Percentiles rank a stretch among this genome's conserved stretches.
Conservation (phyloP, 805 yeast genomes). For the Zygosaccharomyces lentus region DNA sequence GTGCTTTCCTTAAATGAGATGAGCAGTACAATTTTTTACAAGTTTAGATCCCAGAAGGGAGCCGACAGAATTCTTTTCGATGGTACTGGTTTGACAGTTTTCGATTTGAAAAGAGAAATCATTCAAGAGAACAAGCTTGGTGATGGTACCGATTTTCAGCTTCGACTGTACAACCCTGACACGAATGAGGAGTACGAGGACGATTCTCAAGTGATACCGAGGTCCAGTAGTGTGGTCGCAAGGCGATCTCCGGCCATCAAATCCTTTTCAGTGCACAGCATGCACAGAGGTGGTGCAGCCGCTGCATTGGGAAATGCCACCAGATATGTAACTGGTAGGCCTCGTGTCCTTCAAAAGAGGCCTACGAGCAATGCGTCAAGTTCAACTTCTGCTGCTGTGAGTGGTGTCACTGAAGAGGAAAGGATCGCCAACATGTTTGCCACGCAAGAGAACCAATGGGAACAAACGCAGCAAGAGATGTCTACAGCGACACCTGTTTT, state of each 20-base stretch:
- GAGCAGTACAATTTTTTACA: slow-evolving; percentile 87
- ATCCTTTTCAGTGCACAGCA: slow-evolving; percentile 21
- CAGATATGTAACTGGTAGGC: slow-evolving; percentile 70
- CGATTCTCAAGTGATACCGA: slow-evolving; percentile 85
- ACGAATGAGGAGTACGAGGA: slow-evolving; percentile 73
- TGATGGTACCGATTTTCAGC: slow-evolving; percentile 78
- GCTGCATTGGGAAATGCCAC: slow-evolving; percentile 55
- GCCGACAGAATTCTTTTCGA: slow-evolving; percentile 81
- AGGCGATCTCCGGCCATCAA: slow-evolving; percentile 68
- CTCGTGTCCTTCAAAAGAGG: slow-evolving; percentile 43
- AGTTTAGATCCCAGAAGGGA: slow-evolving; percentile 77
- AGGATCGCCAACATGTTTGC: slow-evolving; percentile 86
- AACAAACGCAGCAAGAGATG: slow-evolving; percentile 86
- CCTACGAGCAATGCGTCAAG: slow-evolving; percentile 14
- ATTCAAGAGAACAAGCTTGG: slow-evolving; percentile 75
- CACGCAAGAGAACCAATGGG: slow-evolving; percentile 93
- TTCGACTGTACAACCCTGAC: slow-evolving; percentile 67
- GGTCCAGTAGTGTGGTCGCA: slow-evolving; percentile 81
- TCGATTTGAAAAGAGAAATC: slow-evolving; percentile 89
- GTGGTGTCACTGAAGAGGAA: slow-evolving; percentile 71
- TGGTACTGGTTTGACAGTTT: slow-evolving; percentile 94
- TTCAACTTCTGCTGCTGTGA: slow-evolving; percentile 33
- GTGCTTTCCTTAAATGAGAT: slow-evolving; percentile 38
- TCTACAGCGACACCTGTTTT: slow-evolving; percentile 78
- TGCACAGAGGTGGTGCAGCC: slow-evolving; percentile 29